Evolutionary conservation across 2,329 filamentous ascomycete genomes (phyloP).

Genomic region (Metarhizium album): DNA sequence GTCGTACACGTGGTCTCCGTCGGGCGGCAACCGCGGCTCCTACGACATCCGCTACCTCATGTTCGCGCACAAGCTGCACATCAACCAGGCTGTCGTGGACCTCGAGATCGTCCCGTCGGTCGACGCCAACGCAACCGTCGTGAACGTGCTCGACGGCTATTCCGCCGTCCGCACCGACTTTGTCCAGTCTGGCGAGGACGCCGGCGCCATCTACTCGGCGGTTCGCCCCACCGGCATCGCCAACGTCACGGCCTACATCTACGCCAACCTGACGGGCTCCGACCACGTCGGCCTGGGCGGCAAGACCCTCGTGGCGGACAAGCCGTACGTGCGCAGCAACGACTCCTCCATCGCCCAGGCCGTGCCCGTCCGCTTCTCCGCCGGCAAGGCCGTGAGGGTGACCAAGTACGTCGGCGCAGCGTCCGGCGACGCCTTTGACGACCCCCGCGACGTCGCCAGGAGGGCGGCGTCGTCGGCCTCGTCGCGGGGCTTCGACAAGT

Average conservation of each 20-base stretch:
- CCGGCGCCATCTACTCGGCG: constrained; percentile 48
- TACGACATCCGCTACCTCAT: constrained; percentile 56
- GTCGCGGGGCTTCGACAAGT: constrained; percentile 40
- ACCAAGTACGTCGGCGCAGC: constrained; percentile 60
- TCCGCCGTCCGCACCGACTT: constrained; percentile 55
- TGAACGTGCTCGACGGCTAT: constrained; percentile 57
- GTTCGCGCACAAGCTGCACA: constrained; percentile 51
- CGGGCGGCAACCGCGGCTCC: constrained; percentile 21
- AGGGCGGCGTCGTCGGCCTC: constrained; percentile 37
- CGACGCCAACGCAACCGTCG: constrained; percentile 45
- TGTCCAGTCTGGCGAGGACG: constrained; percentile 42
- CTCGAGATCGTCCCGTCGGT: constrained; percentile 26
- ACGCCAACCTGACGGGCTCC: constrained; percentile 32
- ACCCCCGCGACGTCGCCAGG: constrained; percentile 44
- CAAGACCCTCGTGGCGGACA: not conserved
- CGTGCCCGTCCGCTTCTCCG: constrained; percentile 39
- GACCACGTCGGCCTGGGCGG: constrained; percentile 29
- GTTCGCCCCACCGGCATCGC: constrained; percentile 51
- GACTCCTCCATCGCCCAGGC: constrained; percentile 55
- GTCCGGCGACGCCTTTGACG: constrained; percentile 54
- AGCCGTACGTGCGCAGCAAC: constrained; percentile 39
- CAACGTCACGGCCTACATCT: constrained; percentile 47
- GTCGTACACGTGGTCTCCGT: constrained; percentile 55
- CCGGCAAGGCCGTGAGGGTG: constrained; percentile 42
- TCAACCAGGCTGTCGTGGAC: constrained; percentile 29